Conservation (phyloP, 495 filamentous ascomycete genomes). For the Neurospora pannonica region DNA sequence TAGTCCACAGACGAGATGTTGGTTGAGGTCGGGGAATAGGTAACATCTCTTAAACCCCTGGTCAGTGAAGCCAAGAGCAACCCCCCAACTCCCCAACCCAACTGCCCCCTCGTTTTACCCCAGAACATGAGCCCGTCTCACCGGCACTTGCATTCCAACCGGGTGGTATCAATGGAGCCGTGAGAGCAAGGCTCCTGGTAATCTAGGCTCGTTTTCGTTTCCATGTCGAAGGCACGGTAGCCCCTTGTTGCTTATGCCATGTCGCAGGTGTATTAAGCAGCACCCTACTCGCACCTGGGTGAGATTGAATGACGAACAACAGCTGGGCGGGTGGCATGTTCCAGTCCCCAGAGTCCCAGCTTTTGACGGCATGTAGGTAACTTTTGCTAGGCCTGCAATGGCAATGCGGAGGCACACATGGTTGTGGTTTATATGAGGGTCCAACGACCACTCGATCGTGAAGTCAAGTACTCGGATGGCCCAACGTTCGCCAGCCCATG, state of each 20-base stretch:
- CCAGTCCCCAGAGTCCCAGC: background rate
- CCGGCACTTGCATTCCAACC: slow-evolving; percentile 14
- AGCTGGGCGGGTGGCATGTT: background rate
- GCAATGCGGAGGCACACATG: background rate
- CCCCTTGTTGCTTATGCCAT: background rate
- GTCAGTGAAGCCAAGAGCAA: background rate
- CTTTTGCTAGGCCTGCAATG: background rate
- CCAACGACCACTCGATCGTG: background rate
- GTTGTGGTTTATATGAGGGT: background rate
- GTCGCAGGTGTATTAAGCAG: background rate
- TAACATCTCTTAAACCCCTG: background rate
- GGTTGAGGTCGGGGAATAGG: background rate
- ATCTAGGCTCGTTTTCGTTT: background rate
- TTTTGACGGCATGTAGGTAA: background rate
- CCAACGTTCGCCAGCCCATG: background rate
- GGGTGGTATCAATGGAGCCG: slow-evolving; percentile 3
- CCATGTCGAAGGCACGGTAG: background rate
- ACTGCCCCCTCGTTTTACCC: background rate
- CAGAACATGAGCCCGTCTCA: background rate
- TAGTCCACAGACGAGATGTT: background rate
- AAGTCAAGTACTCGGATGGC: background rate
- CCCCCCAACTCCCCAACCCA: background rate
- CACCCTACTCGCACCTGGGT: background rate
- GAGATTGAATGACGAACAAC: background rate
- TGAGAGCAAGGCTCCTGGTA: background rate